These are phyloP conservation scores for Globisporangium barbulae DNA, from an alignment of 352 stramenopile genomes.

Conservation along the genomic window DNA sequence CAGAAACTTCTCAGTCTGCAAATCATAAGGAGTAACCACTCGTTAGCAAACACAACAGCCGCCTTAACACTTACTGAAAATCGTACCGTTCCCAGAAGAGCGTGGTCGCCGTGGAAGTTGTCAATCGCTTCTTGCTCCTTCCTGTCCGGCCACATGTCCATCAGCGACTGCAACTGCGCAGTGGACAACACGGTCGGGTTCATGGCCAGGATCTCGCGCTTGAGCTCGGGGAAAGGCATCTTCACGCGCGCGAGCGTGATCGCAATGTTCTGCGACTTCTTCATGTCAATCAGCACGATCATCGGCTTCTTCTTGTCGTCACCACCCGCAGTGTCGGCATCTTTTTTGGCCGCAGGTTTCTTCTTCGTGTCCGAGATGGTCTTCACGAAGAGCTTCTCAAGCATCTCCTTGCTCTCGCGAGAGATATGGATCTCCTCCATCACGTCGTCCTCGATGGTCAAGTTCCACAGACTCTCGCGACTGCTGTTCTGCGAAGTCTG, in stretches of 20 bases:
- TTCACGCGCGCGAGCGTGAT: conserved; percentile 83
- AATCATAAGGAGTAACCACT: not conserved
- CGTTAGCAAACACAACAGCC: no score
- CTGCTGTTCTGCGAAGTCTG: conserved; percentile 21
- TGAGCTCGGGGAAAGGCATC: conserved; percentile 61
- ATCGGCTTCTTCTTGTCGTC: conserved; percentile 65
- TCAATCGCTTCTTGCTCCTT: conserved; percentile 70
- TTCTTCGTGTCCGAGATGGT: conserved; percentile 45
- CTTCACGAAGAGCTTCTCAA: conserved; percentile 84
- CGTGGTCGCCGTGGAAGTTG: conserved; percentile 61
- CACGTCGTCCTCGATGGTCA: conserved; percentile 36
- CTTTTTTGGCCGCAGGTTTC: conserved; percentile 27
- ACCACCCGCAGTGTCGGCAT: conserved; percentile 18
- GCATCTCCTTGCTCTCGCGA: conserved; percentile 57
- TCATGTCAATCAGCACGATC: conserved; percentile 83
- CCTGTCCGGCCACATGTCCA: conserved; percentile 84
- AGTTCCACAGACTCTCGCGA: conserved; percentile 69
- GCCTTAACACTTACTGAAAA: no score
- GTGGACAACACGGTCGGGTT: conserved; percentile 74
- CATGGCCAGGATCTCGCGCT: conserved; percentile 70
- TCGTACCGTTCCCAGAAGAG: conserved; percentile 45
- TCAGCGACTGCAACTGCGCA: conserved; percentile 73
- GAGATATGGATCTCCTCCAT: conserved; percentile 56
- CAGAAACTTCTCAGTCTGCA: conserved; percentile 72
- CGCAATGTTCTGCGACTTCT: conserved; percentile 86